Evolutionary conservation across 768 basidiomycete genomes (phyloP), one percentile per base, ranked within the genome.

Genomic region (Mycena latifolia): DNA sequence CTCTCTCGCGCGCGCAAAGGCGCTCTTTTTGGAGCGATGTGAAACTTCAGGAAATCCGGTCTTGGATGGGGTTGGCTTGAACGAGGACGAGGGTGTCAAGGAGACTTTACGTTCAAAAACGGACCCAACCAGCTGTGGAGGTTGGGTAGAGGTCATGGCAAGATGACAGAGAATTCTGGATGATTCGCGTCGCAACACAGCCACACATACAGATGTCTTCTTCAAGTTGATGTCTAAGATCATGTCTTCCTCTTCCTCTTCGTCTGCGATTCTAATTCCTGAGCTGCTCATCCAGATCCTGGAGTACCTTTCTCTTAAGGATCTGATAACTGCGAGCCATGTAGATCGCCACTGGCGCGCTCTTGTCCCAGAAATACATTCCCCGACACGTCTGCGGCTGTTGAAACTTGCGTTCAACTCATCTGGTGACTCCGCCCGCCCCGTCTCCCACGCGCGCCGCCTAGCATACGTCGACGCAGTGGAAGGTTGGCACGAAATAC

Each of bases 31-130:
- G 14, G 85, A 89, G 41, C 91, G 85, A 75, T 92, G 91, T 55
- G 86, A 82, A 5, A 85, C 90, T 0, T 75, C 69, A 22, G 91
- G 91, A 76, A 92, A 92, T 11, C 90, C 90, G 28, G 82, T 82
- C 35, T 78, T 76, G 54, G 75, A 27, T 56, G 74, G 0, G 54
- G 61, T 55, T 0, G 67, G 45, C 37, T 66, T 18, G n/a, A 66
- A 66, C 10, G 78, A 69, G 10, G 72, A 67, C 11, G 74, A 74
- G 6, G 75, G 55, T 45, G 73, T 75, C 8, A 81, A 76, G 22
- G 76, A 53, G 14, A 74, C 48, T 45, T 75, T 84, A 28, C 86
- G 81, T 71, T 87, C 86, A 64, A 85, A 75, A 12, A 87, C 82
- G 12, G 84, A 80, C 37, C 86, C 85, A 45, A 87, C 70, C 25